Conservation (phyloP, 805 yeast species). For the Candida succiphila region DNA sequence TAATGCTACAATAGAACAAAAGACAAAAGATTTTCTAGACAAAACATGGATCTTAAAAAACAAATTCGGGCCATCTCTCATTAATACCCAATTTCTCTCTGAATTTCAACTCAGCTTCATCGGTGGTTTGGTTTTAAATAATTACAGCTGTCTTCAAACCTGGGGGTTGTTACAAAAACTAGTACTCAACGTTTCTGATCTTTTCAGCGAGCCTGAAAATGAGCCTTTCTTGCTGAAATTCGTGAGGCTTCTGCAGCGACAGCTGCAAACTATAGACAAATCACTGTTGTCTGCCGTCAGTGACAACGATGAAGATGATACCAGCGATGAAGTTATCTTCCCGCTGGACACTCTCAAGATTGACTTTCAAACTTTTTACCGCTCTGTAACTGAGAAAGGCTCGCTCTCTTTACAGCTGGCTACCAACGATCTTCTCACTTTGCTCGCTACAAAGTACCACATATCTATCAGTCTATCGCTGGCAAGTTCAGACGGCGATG, state of each 20-base stretch:
- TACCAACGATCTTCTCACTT: conserved; percentile 5
- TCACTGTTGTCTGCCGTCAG: too few relatives aligned
- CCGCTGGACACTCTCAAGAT: conserved; percentile 2
- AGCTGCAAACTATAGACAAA: too few relatives aligned
- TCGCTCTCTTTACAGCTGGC: conserved; percentile 6
- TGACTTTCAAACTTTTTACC: conserved; percentile 7
- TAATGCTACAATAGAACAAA: conserved; percentile 24
- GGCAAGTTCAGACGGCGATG: conserved; percentile 6
- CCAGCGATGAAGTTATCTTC: conserved; percentile 5
- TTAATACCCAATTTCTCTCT: conserved; percentile 27
- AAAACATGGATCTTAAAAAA: conserved; percentile 47
- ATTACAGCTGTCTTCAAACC: conserved; percentile 52
- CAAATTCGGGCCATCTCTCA: conserved; percentile 19
- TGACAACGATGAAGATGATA: conserved; percentile 23
- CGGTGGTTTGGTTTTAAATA: conserved; percentile 43
- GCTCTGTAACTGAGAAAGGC: conserved; percentile 4
- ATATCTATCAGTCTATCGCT: conserved; percentile 6
- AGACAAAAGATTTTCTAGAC: conserved; percentile 46
- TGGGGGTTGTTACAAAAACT: conserved; percentile 28
- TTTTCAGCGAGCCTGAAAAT: conserved; percentile 11
- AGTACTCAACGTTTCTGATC: conserved; percentile 21
- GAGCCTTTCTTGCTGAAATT: conserved; percentile 16
- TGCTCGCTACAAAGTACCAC: conserved; percentile 5
- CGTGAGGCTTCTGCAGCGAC: too few relatives aligned
- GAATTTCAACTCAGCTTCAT: conserved; percentile 47